Base-by-base conservation (phyloP, 1,284 basidiomycete species). In the Cutaneotrichosporon sp. region DNA sequence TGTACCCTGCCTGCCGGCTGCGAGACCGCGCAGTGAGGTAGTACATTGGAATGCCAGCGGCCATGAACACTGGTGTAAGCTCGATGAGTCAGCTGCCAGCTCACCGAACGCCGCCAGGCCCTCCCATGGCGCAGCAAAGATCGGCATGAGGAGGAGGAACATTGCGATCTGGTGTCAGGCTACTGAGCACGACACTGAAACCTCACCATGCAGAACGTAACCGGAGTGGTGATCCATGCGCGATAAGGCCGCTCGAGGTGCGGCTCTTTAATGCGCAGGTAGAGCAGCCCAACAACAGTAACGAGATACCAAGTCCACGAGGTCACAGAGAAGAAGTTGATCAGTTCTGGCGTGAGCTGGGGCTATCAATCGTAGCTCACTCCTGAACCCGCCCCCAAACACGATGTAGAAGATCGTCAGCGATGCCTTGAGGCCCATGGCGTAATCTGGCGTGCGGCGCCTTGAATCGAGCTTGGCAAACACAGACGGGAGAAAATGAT, bases 131-230 rank as follows among this genome's bases (percentile, higher is more conserved):
- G 93, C 92, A 2, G 91, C 91, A 54, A 96, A 87, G 48, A 96
- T 81, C 3, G 93, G 93, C 90, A 98, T 97, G 63, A 88, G 85
- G 5, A 99, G 77, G 46, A 98, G 78, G 76, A 97, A 97, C 55
- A 96, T 76, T 2, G 92, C 90, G 19, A 93, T 85, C 84, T 89
- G 49, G 5, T 4, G 37, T 64, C 48, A 62, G 57, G 61, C 31
- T 39, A 17, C 57, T 48, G 32, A 55, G 53, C 29, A 57, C 61
- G 35, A 60, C 10, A 9, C 4, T 32, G 10, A 9, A 1, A 29
- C 76, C 85, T 66, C 65, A 91, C 90, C 7, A 82, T 84, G 61
- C 92, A 94, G 74, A 98, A 98, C 5, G 81, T 83, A 26, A 98
- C 78, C 0, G 94, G 94, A 0, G 93, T 97, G 17, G 82, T 80